Evolutionary conservation across 441 rosid species (phyloP).

Genomic region (Lepidium campestre): DNA sequence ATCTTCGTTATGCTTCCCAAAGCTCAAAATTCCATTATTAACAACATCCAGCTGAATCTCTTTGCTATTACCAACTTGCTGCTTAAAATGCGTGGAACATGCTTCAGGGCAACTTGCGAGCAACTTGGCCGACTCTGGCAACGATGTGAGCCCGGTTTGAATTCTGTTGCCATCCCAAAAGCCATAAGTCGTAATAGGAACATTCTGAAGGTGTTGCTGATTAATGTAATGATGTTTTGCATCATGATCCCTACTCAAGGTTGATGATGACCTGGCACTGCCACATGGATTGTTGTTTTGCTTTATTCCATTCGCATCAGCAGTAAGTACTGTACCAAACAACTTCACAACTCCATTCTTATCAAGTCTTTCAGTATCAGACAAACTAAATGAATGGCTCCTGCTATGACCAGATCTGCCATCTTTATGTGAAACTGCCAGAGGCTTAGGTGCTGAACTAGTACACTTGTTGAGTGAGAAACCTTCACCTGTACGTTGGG

Average conservation of each 20-base stretch:
- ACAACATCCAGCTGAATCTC: slow-evolving; percentile 22
- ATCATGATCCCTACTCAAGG: slow-evolving; percentile 37
- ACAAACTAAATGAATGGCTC: slow-evolving; percentile 36
- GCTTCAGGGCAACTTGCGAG: slow-evolving; percentile 83
- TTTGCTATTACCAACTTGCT: slow-evolving; percentile 15
- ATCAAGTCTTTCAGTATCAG: slow-evolving; percentile 47
- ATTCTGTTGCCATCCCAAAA: slow-evolving; percentile 88
- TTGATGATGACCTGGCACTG: slow-evolving; percentile 36
- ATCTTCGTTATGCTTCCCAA: slow-evolving; percentile 13
- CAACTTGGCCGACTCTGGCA: slow-evolving; percentile 64
- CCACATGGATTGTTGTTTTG: slow-evolving; percentile 29
- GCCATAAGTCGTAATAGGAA: slow-evolving; percentile 61
- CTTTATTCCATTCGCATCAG: slow-evolving; percentile 40
- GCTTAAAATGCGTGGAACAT: slow-evolving; percentile 29
- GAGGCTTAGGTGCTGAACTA: slow-evolving; percentile 39
- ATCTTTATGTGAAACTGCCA: slow-evolving; percentile 32
- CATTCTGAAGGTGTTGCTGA: slow-evolving; percentile 52
- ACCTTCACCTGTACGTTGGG: slow-evolving; percentile 38
- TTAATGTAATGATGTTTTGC: slow-evolving; percentile 44
- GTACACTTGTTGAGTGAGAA: slow-evolving; percentile 56
- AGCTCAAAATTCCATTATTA: slow-evolving; percentile 12
- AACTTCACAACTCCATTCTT: slow-evolving; percentile 74
- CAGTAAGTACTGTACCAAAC: slow-evolving; percentile 76
- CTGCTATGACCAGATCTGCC: slow-evolving; percentile 33
- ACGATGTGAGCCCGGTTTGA: slow-evolving; percentile 63